A percentile compares a stretch with the other conserved stretches of the same genome.
These are phyloP conservation scores for Euphorbia celastroides DNA, from an alignment of 441 rosid genomes.

Conservation along the genomic window DNA sequence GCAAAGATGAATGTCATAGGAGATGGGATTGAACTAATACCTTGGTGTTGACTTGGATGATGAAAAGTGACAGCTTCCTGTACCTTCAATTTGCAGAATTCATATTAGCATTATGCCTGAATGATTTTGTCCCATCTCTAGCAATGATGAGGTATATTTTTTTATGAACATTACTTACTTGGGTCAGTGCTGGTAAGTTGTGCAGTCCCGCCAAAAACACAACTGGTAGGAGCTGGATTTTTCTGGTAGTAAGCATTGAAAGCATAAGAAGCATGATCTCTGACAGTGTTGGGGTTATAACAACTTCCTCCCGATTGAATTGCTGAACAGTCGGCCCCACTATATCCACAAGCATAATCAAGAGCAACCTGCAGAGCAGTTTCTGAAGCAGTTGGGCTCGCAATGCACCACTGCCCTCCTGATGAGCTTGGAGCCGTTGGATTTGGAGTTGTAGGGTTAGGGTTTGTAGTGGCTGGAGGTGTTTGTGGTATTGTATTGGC, in stretches of 20 bases:
- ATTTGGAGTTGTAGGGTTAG: constrained; percentile 30
- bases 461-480: constrained; percentile 32
- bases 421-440: constrained; percentile 43
- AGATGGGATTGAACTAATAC: constrained; percentile 36
- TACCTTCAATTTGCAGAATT: constrained; percentile 45
- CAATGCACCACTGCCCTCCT: constrained; percentile 74
- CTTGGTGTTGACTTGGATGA: constrained; percentile 51
- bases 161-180: constrained; percentile 46
- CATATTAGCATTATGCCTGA: constrained; percentile 4
- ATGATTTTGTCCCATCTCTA: neutral
- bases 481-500: constrained; percentile 12
- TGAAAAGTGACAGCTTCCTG: constrained; percentile 67
- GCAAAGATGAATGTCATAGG: constrained; percentile 7
- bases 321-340: constrained; percentile 87
- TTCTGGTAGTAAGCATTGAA: constrained; percentile 93
- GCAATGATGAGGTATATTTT: neutral
- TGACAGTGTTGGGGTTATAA: constrained; percentile 61
- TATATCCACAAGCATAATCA: constrained; percentile 94
- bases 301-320: constrained; percentile 72
- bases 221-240: constrained; percentile 89
- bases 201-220: constrained; percentile 85
- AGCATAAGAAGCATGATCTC: constrained; percentile 91
- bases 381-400: constrained; percentile 61
- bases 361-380: constrained; percentile 89
- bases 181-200: constrained; percentile 79